These are phyloP conservation scores for Lycium ferocissimum DNA, from an alignment of 257 asterid genomes.

Conservation along the genomic window DNA sequence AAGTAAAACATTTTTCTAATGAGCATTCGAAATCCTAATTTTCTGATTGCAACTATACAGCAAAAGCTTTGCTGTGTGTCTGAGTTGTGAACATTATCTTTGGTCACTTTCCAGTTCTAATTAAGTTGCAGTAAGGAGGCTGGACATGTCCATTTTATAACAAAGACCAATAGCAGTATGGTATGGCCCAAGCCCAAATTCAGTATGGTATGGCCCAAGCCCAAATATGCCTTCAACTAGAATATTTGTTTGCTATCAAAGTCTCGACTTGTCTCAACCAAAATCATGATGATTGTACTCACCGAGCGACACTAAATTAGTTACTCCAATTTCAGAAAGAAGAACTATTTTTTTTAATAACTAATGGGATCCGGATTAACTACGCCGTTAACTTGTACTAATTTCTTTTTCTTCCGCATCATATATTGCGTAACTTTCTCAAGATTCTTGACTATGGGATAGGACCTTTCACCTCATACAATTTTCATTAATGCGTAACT, in stretches of 20 bases:
- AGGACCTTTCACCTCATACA: too few species aligned
- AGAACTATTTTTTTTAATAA: too few species aligned
- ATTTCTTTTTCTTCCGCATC: too few species aligned
- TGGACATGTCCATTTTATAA: background rate
- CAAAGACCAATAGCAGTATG: background rate
- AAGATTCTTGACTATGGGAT: too few species aligned
- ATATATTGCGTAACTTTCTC: too few species aligned
- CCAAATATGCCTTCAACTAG: background rate
- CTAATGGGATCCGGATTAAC: background rate
- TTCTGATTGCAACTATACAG: background rate
- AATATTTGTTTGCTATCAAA: background rate
- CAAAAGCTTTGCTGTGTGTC: background rate
- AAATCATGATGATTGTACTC: background rate
- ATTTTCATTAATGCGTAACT: too few species aligned
- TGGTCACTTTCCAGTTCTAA: background rate
- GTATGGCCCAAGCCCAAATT: slow-evolving; percentile 12
- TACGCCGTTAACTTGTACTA: too few species aligned
- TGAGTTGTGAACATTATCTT: background rate
- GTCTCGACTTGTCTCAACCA: background rate
- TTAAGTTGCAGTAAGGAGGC: background rate
- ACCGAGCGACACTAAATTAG: too few species aligned
- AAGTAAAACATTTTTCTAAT: background rate
- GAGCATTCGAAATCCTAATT: background rate
- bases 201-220: background rate
- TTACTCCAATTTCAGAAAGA: too few species aligned